phyloP scores from a whole-genome alignment of 768 basidiomycete species.

The Termitomyces sp. region DNA sequence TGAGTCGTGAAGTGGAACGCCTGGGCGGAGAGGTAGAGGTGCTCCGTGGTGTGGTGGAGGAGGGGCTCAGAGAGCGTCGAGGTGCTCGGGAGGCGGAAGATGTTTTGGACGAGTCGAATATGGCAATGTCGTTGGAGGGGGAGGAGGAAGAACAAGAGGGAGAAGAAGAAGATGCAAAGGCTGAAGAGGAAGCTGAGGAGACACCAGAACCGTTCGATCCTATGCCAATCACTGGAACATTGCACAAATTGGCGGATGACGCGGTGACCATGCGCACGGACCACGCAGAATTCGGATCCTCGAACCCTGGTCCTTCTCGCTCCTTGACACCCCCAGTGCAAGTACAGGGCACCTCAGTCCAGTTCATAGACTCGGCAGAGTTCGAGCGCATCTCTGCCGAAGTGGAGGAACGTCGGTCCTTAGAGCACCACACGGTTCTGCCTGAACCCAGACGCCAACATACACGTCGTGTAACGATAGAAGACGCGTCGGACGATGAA shows the following conservation, averaged over 20 bases:
- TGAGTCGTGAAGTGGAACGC: constrained; percentile 75
- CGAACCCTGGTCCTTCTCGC: constrained; percentile 19
- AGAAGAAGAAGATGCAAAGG: constrained; percentile 18
- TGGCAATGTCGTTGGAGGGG: constrained; percentile 31
- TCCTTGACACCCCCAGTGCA: constrained; percentile 4
- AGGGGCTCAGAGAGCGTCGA: constrained; percentile 75
- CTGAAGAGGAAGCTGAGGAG: constrained; percentile 25
- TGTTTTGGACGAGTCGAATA: constrained; percentile 26
- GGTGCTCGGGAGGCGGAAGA: constrained; percentile 41
- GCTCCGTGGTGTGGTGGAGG: constrained; percentile 82
- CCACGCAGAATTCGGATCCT: constrained; percentile 48
- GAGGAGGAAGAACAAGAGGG: constrained; percentile 14
- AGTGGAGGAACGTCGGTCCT: constrained; percentile 30
- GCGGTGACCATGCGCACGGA: constrained; percentile 56
- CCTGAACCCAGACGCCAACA: background rate
- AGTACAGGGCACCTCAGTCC: constrained; percentile 10
- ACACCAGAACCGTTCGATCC: constrained; percentile 35
- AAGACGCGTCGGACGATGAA: constrained; percentile 14
- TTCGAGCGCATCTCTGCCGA: constrained; percentile 62
- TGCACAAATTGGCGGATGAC: constrained; percentile 31
- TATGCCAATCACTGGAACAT: constrained; percentile 27
- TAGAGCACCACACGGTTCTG: background rate
- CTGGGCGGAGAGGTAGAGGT: constrained; percentile 85
- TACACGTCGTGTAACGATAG: constrained; percentile 9
- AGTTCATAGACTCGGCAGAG: constrained; percentile 56